Base-by-base conservation (phyloP, 192 early-diverging fungal genomes). In the Podila epigama region DNA sequence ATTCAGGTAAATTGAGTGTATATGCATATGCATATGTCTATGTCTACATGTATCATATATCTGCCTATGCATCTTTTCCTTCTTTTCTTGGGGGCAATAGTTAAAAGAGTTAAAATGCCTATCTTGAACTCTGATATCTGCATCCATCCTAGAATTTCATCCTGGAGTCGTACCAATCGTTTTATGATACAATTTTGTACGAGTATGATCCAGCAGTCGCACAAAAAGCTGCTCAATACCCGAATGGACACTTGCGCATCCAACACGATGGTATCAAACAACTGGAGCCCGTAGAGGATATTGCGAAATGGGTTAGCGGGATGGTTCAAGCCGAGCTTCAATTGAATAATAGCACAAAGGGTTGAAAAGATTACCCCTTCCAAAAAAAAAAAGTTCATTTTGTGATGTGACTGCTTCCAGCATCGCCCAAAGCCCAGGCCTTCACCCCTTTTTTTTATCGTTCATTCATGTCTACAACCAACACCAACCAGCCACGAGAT, bases 1-100 rank as follows among this genome's bases (percentile, higher is more conserved):
- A 90, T 94, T 36, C 87, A 86, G 80, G 93, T 90, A 83, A 32
- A 33, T 6, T 13, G 35, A 8, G 5, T 2, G 18, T 39, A 6
- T 51, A 15, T 63, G 18, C 0, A 5, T 48, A 10, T 9, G n/a
- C 18, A 4, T 20, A 48, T 18, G n/a, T 2, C 9, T 20, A 18
- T 48, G 7, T 48, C 42, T 5, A 48, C 18, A 48, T n/a, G 41
- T 0, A 48, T 3, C n/a, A 18, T 16, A 22, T 7, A 15, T 22
- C 44, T 48, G 3, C n/a, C 44, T 48, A 22, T 48, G 44, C 0
- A 48, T 20, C 25, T 48, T 22, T 9, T 20, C 25, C 0, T 10
- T 22, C 7, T 13, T 13, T 39, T 48, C 44, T 48, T 48, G n/a
- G 25, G n/a, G n/a, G n/a, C n/a, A n/a, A n/a, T n/a, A n/a, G n/a